Evolutionary conservation across 2,329 filamentous ascomycete genomes (phyloP), one percentile per base, ranked within the genome.

Genomic region (Penicillium hesseltinei): DNA sequence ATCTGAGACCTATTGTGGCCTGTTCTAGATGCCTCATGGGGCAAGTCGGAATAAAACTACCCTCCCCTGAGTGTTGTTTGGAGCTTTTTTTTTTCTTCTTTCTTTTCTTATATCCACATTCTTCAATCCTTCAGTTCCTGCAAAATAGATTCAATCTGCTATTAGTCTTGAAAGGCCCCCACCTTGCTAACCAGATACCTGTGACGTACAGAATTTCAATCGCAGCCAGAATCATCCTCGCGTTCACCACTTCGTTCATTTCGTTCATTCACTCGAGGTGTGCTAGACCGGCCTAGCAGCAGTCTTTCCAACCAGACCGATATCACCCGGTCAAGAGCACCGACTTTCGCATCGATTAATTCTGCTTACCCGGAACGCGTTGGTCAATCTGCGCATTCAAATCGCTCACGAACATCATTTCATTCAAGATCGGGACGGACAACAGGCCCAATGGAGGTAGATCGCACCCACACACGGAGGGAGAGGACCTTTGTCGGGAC

Each of bases 401-500:
- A 73, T 57, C 65, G 65, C 25, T 73, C 72, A 15, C 68, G 71
- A 46, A 65, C 66, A 13, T 74, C 73, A 1, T 75, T 73, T 56
- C 73, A 74, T 59, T 72, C 73, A 51, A 66, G 71, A 54, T 68
- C 75, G 17, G 72, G 72, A 59, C 68, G 71, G 65, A 87, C 88
- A 79, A 82, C 85, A 54, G 84, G 84, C 69, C 84, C 85, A 74
- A 84, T 91, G 80, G 87, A 88, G 69, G 81, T 88, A 51, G 91
- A 96, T 70, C 84, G 91, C 69, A 88, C 84, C 68, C 88, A 91
- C 64, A 88, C 87, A 64, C 85, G 94, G 71, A 84, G 92, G 71
- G 93, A 97, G 77, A 85, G 94, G 72, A 99, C 93, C 2, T 97
- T 97, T 77, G 90, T 97, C 54, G 94, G 94, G 45, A 92, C 87